A percentile compares a stretch with the other conserved stretches of the same genome.
Conservation (phyloP, 306 rosid species). For the Quillaja saponaria region DNA sequence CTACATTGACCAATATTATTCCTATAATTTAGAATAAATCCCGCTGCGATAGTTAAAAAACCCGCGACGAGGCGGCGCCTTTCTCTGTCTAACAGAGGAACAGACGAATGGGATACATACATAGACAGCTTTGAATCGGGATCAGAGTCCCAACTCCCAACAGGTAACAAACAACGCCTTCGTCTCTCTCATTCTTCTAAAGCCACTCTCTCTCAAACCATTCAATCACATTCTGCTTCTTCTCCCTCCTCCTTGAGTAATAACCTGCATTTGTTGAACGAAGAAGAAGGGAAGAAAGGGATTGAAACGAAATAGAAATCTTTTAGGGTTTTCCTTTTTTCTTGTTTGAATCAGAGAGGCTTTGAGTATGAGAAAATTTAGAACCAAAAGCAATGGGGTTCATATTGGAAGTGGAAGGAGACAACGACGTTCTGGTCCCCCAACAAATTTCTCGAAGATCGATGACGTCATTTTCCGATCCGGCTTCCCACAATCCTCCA, state of each 20-base stretch:
- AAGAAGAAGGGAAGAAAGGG: background rate
- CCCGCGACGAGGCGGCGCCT: too few species aligned
- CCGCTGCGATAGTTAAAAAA: too few species aligned
- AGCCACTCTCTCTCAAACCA: background rate
- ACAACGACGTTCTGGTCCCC: constrained; percentile 56
- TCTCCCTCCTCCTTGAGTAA: background rate
- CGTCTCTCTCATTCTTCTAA: background rate
- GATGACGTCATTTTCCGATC: constrained; percentile 93
- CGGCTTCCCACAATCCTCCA: constrained; percentile 63
- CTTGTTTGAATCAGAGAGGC: background rate
- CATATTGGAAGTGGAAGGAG: constrained; percentile 32
- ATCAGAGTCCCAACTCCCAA: constrained; percentile 5
- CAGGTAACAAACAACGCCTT: constrained; percentile 10
- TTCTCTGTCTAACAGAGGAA: background rate
- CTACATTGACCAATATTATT: too few species aligned
- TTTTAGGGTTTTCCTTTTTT: background rate
- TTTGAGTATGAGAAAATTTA: background rate
- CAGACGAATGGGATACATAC: background rate
- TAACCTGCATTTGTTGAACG: background rate
- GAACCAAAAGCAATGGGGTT: constrained; percentile 38
- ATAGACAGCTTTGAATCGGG: constrained; percentile 1
- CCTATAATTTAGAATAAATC: too few species aligned
- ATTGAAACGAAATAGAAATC: background rate
- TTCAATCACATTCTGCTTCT: background rate
- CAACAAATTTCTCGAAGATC: constrained; percentile 81